Percentiles rank a stretch among this genome's conserved stretches.
phyloP scores from a whole-genome alignment of 2,329 filamentous ascomycete genomes.

The Colletotrichum godetiae region DNA sequence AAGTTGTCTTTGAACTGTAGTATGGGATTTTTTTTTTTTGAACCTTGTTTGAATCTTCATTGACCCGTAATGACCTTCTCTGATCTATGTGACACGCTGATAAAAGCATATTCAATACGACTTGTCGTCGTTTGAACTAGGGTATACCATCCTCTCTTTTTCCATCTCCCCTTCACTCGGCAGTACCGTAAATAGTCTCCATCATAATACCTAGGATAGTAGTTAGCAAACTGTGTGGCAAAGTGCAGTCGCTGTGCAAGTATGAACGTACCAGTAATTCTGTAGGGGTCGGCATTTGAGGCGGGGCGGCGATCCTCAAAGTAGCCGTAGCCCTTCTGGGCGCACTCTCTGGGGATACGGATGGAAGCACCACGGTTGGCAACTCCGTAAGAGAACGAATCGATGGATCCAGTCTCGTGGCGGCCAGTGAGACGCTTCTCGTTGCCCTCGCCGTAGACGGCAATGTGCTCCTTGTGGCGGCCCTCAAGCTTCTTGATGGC shows the following conservation, averaged over 20 bases:
- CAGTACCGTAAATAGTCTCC: conserved; percentile 37
- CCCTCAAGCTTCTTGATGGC: conserved; percentile 85
- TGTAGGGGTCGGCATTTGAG: conserved; percentile 62
- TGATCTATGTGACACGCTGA: conserved; percentile 36
- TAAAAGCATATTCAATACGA: conserved; percentile 35
- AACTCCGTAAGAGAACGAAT: conserved; percentile 92
- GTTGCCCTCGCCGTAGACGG: conserved; percentile 96
- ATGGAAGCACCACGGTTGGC: conserved; percentile 96
- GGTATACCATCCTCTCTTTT: conserved; percentile 31
- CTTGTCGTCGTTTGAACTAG: conserved; percentile 26
- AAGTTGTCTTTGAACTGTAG: neutral
- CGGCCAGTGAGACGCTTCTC: conserved; percentile 90
- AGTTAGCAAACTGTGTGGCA: neutral
- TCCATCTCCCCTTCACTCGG: conserved; percentile 29
- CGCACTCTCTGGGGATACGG: conserved; percentile 87
- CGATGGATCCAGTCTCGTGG: conserved; percentile 94
- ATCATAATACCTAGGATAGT: conserved; percentile 24
- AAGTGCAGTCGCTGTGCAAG: neutral
- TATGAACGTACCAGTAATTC: conserved; percentile 32
- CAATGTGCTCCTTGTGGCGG: conserved; percentile 86
- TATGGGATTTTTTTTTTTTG: neutral
- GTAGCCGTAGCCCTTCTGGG: conserved; percentile 92
- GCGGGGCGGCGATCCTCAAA: conserved; percentile 89
- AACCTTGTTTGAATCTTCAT: conserved; percentile 27
- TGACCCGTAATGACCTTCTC: conserved; percentile 34